Base-by-base conservation (phyloP, 129 eudicot genomes). In the Ambrosia artemisiifolia region DNA sequence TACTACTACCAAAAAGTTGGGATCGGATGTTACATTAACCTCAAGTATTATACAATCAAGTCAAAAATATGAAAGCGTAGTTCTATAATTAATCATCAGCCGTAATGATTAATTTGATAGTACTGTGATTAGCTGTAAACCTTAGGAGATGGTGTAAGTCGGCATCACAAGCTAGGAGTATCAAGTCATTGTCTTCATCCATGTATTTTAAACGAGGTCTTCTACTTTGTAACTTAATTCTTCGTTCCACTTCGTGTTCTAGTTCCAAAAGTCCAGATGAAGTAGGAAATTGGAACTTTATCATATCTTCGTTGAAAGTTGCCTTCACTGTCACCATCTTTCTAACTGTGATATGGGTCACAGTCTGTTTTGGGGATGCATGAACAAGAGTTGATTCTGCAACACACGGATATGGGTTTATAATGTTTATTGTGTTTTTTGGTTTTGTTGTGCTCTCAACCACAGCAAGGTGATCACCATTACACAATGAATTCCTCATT, bases 201-300 rank as follows among this genome's bases (percentile, higher is more conserved):
- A 2, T 35, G 61, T 49, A 69, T 19, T 50, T 54, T 69, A 69
- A 19, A 19, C 53, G 14, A 69, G 50, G 6, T 10, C 34, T 28
- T 32, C 36, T 11, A 7, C 44, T 16, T 18, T 50, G 3, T 46
- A 51, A n/a, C 48, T 69, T 69, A 18, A 69, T 40, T 8, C 63
- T 51, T 38, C 53, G 13, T 50, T 49, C 74, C 63, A 70, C 48
- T 70, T 70, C n/a, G 12, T 40, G 32, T 43, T 55, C 64, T 13
- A 73, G 30, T 7, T 70, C 43, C 17, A 16, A 32, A 57, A 35
- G 34, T 8, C 48, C 64, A 1, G 48, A 34, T 40, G 49, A 51
- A 70, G 16, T 32, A 70, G 48, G 48, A 38, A 69, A 50, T 33
- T 9, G 42, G 43, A 68, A 68, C 61, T 33, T 68, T 7, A 20